Base-by-base conservation (phyloP, 768 basidiomycete species). In the Clitopilus passeckerianus region DNA sequence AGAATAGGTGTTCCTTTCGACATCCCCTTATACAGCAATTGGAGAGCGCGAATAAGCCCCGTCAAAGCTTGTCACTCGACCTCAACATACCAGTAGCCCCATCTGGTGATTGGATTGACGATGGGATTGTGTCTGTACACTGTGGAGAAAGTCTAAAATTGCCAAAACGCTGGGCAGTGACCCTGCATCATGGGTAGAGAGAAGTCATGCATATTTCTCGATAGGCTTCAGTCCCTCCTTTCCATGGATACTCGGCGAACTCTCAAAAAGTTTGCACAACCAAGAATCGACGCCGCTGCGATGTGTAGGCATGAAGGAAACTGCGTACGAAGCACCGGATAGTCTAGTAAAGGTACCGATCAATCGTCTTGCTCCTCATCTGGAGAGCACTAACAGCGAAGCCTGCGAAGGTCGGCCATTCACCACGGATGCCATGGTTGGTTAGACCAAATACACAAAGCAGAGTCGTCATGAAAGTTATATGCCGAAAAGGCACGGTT, bases 281-380 rank as follows among this genome's bases (percentile, higher is more conserved):
- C 34, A 35, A 35, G 30, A 54, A 54, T 23, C 27, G 16, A n/a
- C 34, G 54, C 54, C 34, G 27, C 54, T 35, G 34, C 27, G 15
- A 9, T 9, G 27, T 30, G 15, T 15, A 23, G 54, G 34, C 16
- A 20, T n/a, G 15, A 12, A 33, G 8, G 14, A 41, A 50, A 50
- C 46, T 50, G 52, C 23, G 43, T 20, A 44, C 50, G 60, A 64
- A 58, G 63, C 35, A 35, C 23, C 64, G 64, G 61, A 63, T 65
- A 46, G 54, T 56, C 64, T 66, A 64, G 63, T 59, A 50, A 50
- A 65, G 62, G 61, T 57, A 62, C 60, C 54, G 64, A 65, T 67
- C 58, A 60, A 59, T 41, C 52, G 24, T 30, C 24, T 20, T 14
- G 56, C 15, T 56, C 41, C 56, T 64, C 58, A 54, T 56, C 52